Evolutionary conservation across 139 green algal species (phyloP).

Genomic region (Pycnococcus provasolii): DNA sequence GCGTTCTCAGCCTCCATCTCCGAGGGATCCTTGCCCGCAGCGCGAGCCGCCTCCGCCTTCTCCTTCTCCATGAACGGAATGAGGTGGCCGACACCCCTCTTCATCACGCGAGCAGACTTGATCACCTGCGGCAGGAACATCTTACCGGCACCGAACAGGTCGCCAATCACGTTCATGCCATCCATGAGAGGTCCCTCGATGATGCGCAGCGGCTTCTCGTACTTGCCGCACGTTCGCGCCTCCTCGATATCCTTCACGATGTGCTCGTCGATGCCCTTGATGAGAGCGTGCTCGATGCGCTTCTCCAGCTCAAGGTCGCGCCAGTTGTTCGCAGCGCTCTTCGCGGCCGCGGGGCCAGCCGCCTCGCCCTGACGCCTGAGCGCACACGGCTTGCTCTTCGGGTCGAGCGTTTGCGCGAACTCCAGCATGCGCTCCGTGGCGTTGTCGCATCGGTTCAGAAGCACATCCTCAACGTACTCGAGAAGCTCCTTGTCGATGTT

Average conservation of each 20-base stretch:
- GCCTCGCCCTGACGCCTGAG: conserved; percentile 37
- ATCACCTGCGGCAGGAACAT: conserved; percentile 99
- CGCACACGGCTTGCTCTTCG: conserved; percentile 80
- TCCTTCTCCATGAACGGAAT: conserved; percentile 98
- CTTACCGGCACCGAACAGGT: conserved; percentile 96
- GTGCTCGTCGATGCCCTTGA: conserved; percentile 97
- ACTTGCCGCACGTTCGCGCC: conserved; percentile 51
- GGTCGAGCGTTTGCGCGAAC: conserved; percentile 76
- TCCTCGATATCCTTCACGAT: conserved; percentile 86
- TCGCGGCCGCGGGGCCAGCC: conserved; percentile 30
- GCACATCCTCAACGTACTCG: conserved; percentile 89
- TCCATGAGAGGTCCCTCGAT: conserved; percentile 98
- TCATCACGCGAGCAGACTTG: conserved; percentile 98
- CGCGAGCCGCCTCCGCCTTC: conserved; percentile 48
- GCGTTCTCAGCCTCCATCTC: conserved; percentile 43
- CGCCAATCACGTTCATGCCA: conserved; percentile 97
- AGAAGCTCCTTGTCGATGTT: conserved; percentile 98
- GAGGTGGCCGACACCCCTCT: conserved; percentile 91
- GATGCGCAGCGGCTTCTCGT: conserved; percentile 71
- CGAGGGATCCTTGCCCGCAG: conserved; percentile 21
- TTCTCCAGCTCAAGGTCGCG: conserved; percentile 68
- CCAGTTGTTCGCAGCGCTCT: conserved; percentile 48
- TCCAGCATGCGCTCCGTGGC: conserved; percentile 91
- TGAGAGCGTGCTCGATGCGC: conserved; percentile 77
- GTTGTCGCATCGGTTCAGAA: conserved; percentile 94